Evolutionary conservation across 2,329 filamentous ascomycete genomes (phyloP), one percentile per base, ranked within the genome.

Genomic region (Aspergillus pseudotamarii): DNA sequence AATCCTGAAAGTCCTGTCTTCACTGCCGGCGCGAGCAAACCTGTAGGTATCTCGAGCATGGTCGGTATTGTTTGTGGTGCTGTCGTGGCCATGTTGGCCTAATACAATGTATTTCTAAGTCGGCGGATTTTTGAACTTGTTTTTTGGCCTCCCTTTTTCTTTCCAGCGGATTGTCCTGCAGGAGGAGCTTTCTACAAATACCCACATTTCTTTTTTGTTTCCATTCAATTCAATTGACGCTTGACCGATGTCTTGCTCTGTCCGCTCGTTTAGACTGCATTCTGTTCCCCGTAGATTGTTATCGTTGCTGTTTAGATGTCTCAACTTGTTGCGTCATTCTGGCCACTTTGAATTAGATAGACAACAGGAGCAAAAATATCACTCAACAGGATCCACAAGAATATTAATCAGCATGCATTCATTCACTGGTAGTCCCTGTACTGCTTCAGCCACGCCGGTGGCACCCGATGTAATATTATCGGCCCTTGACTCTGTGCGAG

Each of bases 1-100:
- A 62, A 63, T 5, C 66, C 66, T 6, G 46, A 57, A 8, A 64
- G 58, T 11, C 65, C 71, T 16, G 56, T 72, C 2, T 73, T 73
- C 61, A 75, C 72, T 4, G 70, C 68, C 6, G 66, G 65, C 16
- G 72, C 69, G 3, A 65, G 59, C 43, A 69, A 54, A 38, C 64
- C 68, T 10, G 51, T 70, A 14, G 61, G 66, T 14, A 32, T 62
- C 19, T 51, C 67, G 5, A 51, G 65, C 21, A 12, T 74, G 19
- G 19, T 66, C 3, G 57, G 65, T 16, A 23, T 74, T 16, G 11
- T 67, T 19, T 66, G 64, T 21, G 67, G 65, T 5, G 23, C 71
- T 2, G 58, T 54, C n/a, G 16, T 73, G 46, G 65, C 64, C 1
- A 19, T 72, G 54, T 53, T 73, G 51, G 66, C 60, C 16, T 71